Base-by-base conservation (phyloP, 805 yeast genomes). In the Jamesozyma lodderae region DNA sequence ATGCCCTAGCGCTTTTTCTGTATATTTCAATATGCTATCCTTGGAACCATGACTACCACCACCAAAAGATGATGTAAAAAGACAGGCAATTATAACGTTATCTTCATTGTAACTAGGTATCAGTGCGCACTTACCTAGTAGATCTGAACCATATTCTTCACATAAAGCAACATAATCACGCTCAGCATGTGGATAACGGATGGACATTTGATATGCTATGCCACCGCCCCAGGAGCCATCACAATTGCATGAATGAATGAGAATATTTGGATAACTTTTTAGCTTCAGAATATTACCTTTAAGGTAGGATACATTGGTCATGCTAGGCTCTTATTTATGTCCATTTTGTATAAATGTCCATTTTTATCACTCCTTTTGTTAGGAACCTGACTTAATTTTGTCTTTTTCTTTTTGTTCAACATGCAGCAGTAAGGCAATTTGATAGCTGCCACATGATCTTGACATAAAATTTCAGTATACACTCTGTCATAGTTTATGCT, bases 181-280 rank as follows among this genome's bases (percentile, higher is more conserved):
- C 48, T 73, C 81, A 4, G 90, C 73, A 2, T 63, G 51, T 2
- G 85, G 87, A 55, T 69, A 84, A 33, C 63, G 57, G 14, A 48
- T 38, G 18, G 68, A 71, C 50, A 85, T 74, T 19, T 61, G 71
- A 3, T 65, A 66, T 0, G 94, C 94, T 2, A 85, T 72, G 0
- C 95, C 95, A 3, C 84, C 90, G 4, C 92, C 92, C 95, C 95
- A 85, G 1, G 67, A 51, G 0, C 94, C 95, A 19, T 67, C 64
- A 27, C 86, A 77, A 53, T 85, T 85, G 52, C 95, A 85, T 0
- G 94, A 77, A 54, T 85, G 95, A 1, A 81, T 81, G 4, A 84
- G 55, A 2, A 81, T 63, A 0, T 77, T 53, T 1, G 70, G 66
- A 4, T 47, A 37, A 13, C 31, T 18, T 4, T 23, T 24, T 4